These are phyloP conservation scores for Ascochyta fabae DNA, from an alignment of 2,329 filamentous ascomycete genomes.

Conservation along the genomic window DNA sequence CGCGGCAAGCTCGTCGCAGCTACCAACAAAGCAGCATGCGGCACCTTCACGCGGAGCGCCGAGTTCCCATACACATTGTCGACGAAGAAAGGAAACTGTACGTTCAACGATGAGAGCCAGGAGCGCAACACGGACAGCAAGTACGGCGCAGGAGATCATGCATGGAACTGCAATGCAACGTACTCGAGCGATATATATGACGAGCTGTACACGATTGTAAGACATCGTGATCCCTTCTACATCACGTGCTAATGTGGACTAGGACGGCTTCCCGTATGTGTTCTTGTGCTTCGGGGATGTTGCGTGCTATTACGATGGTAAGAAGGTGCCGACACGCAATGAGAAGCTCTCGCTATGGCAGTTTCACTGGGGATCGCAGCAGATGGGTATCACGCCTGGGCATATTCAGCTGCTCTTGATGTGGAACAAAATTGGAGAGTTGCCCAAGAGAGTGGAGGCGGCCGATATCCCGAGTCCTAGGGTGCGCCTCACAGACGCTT, in stretches of 20 bases:
- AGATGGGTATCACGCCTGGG: constrained; percentile 43
- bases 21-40: constrained; percentile 26
- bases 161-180: constrained; percentile 34
- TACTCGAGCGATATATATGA: constrained; percentile 32
- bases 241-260: not conserved
- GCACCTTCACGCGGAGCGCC: constrained; percentile 27
- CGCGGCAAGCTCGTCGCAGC: constrained; percentile 32
- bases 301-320: constrained; percentile 44
- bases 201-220: constrained; percentile 40
- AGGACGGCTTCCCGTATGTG: constrained; percentile 39
- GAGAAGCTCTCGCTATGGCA: constrained; percentile 38
- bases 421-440: constrained; percentile 38
- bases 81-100: constrained; percentile 39
- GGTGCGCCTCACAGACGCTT: constrained; percentile 22
- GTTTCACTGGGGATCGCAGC: constrained; percentile 42
- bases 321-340: constrained; percentile 24
- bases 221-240: not conserved
- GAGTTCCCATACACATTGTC: constrained; percentile 41
- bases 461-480: constrained; percentile 26
- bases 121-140: constrained; percentile 39
- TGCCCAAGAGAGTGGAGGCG: constrained; percentile 25
- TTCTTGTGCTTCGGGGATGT: constrained; percentile 45
- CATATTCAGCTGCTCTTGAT: constrained; percentile 39
- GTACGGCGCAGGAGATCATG: constrained; percentile 35
- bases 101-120: constrained; percentile 36